Evolutionary conservation across 164 flowering plant genomes (phyloP).

Genomic region (Macadamia integrifolia): DNA sequence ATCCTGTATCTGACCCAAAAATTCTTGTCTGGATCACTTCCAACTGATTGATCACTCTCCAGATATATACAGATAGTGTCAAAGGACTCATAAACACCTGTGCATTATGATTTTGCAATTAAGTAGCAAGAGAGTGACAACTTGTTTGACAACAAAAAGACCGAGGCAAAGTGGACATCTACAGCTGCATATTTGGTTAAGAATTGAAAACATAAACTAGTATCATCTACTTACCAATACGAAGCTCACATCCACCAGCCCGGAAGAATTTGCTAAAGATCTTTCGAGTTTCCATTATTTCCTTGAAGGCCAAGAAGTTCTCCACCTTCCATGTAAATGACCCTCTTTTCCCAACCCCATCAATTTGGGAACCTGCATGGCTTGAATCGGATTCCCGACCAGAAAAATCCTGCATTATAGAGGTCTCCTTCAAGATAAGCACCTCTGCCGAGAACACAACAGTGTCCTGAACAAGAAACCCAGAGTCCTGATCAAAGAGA

Average conservation of each 20-base stretch:
- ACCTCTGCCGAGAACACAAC: conserved; percentile 95
- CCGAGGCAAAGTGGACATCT: conserved; percentile 5
- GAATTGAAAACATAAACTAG: background rate
- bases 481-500: conserved; percentile 97
- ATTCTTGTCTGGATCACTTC: conserved; percentile 87
- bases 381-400: conserved; percentile 42
- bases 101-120: conserved; percentile 17
- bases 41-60: conserved; percentile 94
- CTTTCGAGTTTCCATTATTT: conserved; percentile 94
- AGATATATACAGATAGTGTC: conserved; percentile 95
- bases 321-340: conserved; percentile 97
- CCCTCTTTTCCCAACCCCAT: conserved; percentile 45
- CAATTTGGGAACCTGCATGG: conserved; percentile 32
- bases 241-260: conserved; percentile 98
- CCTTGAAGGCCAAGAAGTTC: conserved; percentile 91
- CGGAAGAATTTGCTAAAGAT: conserved; percentile 96
- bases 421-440: conserved; percentile 90
- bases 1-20: conserved; percentile 96
- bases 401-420: conserved; percentile 57
- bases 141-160: background rate
- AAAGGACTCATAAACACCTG: conserved; percentile 89
- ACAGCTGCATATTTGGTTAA: background rate
- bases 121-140: background rate
- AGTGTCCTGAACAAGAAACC: conserved; percentile 88
- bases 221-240: conserved; percentile 68